phyloP scores from a whole-genome alignment of 805 yeast species.

The Lipomyces chichibuensis region DNA sequence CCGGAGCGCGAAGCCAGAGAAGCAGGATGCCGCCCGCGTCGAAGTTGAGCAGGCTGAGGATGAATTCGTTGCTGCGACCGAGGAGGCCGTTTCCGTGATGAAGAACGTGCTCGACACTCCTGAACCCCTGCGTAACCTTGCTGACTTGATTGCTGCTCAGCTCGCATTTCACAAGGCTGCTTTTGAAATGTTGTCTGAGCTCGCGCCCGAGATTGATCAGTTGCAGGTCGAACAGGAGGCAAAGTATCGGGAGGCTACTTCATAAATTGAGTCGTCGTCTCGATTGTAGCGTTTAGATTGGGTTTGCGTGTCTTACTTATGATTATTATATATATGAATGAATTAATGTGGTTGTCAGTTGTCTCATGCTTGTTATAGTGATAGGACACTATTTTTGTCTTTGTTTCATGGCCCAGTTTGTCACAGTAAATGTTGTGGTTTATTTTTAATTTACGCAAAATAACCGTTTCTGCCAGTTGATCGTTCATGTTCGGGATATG shows the following conservation, averaged over 20 bases:
- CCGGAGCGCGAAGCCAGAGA: conserved; percentile 58
- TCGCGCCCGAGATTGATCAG: conserved; percentile 65
- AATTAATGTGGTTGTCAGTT: neutral
- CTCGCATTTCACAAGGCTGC: conserved; percentile 79
- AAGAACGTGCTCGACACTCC: conserved; percentile 75
- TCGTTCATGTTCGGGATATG: neutral
- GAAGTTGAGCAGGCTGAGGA: conserved; percentile 85
- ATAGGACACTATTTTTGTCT: neutral
- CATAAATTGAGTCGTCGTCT: conserved; percentile 4
- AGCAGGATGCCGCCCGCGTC: conserved; percentile 72
- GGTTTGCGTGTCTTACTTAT: neutral
- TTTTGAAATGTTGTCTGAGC: conserved; percentile 62
- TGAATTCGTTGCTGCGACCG: conserved; percentile 85
- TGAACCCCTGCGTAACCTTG: conserved; percentile 65
- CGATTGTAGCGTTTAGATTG: neutral
- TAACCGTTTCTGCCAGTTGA: neutral
- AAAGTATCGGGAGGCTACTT: conserved; percentile 36
- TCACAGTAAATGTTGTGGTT: neutral
- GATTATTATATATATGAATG: neutral
- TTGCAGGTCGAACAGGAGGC: conserved; percentile 58
- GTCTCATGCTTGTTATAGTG: neutral
- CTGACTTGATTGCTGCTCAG: conserved; percentile 75
- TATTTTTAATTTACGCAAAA: neutral
- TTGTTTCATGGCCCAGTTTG: neutral
- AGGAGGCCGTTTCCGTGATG: conserved; percentile 82